Conservation (phyloP, 352 stramenopile species). For the Phytophthora ohioensis region DNA sequence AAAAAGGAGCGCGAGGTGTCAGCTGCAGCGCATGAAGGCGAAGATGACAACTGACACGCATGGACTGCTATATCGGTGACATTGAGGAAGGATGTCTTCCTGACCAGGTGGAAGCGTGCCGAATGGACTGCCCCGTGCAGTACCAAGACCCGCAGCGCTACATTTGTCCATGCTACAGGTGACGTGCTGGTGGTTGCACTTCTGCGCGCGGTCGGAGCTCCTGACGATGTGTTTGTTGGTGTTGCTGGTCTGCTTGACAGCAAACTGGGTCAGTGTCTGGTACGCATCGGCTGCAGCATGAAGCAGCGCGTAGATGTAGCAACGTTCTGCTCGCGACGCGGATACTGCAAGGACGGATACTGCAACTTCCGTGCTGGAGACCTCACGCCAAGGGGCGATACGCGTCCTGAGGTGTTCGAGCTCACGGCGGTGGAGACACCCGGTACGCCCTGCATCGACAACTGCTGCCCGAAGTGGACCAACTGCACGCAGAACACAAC, state of each 20-base stretch:
- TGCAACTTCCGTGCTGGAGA: conserved; percentile 71
- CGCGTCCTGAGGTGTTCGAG: conserved; percentile 67
- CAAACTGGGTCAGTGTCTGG: conserved; percentile 72
- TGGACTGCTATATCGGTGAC: background rate
- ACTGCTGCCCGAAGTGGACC: conserved; percentile 55
- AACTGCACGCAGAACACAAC: conserved; percentile 58
- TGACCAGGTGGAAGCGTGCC: conserved; percentile 59
- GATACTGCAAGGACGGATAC: conserved; percentile 86
- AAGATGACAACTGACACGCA: conserved; percentile 7
- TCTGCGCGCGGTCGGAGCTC: conserved; percentile 7
- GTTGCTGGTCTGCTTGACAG: conserved; percentile 34
- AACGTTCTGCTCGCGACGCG: conserved; percentile 72
- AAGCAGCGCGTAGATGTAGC: conserved; percentile 72
- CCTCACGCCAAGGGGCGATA: conserved; percentile 61
- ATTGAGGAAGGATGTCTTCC: conserved; percentile 50
- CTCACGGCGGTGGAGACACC: conserved; percentile 62
- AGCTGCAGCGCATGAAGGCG: background rate
- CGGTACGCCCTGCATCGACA: conserved; percentile 69
- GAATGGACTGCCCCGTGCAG: conserved; percentile 56
- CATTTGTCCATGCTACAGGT: conserved; percentile 83
- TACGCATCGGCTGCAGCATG: conserved; percentile 70
- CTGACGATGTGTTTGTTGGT: conserved; percentile 21
- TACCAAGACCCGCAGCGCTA: conserved; percentile 67
- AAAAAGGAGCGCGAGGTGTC: conserved; percentile 19
- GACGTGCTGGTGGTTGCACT: conserved; percentile 4